Evolutionary conservation across 2,329 filamentous ascomycete genomes (phyloP), one percentile per base, ranked within the genome.

Genomic region (Cadophora gregata): DNA sequence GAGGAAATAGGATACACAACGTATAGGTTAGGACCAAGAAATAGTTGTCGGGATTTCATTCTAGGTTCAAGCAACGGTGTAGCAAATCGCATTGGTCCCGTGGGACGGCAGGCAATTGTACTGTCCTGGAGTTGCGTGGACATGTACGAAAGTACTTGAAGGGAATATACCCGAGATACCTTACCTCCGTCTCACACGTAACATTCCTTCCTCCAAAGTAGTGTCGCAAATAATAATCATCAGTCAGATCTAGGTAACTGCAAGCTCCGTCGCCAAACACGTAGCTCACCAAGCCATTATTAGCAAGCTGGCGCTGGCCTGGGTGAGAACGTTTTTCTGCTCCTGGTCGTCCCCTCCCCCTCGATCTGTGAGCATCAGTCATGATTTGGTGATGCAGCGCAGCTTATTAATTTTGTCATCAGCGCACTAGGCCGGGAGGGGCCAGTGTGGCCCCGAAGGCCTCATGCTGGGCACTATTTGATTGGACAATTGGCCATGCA

Each of bases 391-490:
- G 42, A 67, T 59, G 36, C 25, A 50, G 48, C 19, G 12, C 10
- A n/a, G 66, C 58, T 66, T 62, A 66, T 51, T 59, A 59, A 59
- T 38, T 25, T 48, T 59, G 62, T 64, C 29, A 64, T 59, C 62
- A 51, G 16, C 9, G 42, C 62, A 31, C 62, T 64, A 59, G 16
- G 27, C 62, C 51, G 27, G 27, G 21, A 58, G 10, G 19, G 25
- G 62, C 16, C 50, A 36, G 9, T 47, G 61, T 56, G 47, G 24
- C 16, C n/a, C 50, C 50, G n/a, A n/a, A n/a, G n/a, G n/a, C n/a
- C n/a, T n/a, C n/a, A 33, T n/a, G 47, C 45, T 19, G 19, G 3
- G 38, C 8, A 16, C 9, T 36, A 14, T n/a, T 4, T 59, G 29
- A 61, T 65, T 65, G 56, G 63, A 33, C 63, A 65, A 65, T 65